These are phyloP conservation scores for Scheffersomyces quercinus DNA, from an alignment of 1,139 yeast genomes.

Conservation along the genomic window DNA sequence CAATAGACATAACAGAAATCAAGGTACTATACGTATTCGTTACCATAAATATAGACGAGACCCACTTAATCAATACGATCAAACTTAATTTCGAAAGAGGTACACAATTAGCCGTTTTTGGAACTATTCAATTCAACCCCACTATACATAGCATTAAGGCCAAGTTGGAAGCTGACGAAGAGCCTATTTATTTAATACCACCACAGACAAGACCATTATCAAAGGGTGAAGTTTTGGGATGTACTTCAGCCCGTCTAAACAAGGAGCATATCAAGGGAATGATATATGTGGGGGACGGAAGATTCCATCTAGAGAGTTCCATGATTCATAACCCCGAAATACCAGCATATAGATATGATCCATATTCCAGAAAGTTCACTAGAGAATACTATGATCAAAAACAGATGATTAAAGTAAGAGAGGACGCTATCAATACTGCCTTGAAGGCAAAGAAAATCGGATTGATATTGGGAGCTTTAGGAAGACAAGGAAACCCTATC, in stretches of 20 bases:
- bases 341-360: constrained; percentile 93
- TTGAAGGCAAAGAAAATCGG: constrained; percentile 69
- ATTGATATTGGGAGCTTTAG: constrained; percentile 88
- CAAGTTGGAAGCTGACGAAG: constrained; percentile 50
- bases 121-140: constrained; percentile 96
- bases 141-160: constrained; percentile 79
- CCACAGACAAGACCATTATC: constrained; percentile 94
- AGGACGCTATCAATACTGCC: constrained; percentile 66
- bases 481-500: constrained; percentile 88
- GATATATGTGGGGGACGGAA: constrained; percentile 93
- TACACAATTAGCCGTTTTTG: constrained; percentile 74
- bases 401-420: constrained; percentile 73
- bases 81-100: constrained; percentile 66
- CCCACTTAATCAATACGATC: constrained; percentile 76
- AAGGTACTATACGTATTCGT: constrained; percentile 95
- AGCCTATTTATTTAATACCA: constrained; percentile 65
- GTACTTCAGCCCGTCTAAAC: constrained; percentile 84
- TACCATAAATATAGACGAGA: constrained; percentile 84
- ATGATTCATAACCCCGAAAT: constrained; percentile 96
- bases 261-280: constrained; percentile 68
- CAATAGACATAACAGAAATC: constrained; percentile 86
- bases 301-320: constrained; percentile 92
- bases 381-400: constrained; percentile 84
- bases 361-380: constrained; percentile 89
- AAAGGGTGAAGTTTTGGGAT: constrained; percentile 94